phyloP scores from a whole-genome alignment of 2,329 filamentous ascomycete genomes.

The Ascochyta koolunga region DNA sequence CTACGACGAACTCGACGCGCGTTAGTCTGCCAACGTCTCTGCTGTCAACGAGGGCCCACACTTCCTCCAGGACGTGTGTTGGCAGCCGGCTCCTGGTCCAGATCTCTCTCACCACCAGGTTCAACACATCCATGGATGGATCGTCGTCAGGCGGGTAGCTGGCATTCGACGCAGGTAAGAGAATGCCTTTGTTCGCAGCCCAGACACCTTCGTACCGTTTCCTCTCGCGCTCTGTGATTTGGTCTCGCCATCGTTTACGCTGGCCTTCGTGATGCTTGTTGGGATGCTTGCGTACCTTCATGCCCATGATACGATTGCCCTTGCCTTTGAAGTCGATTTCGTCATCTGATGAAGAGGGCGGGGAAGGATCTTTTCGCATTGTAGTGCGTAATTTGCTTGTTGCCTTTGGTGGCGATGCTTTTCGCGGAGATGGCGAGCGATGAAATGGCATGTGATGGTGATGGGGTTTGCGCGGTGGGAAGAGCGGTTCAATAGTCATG shows the following conservation, averaged over 20 bases:
- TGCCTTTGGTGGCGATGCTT: constrained; percentile 41
- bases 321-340: constrained; percentile 59
- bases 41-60: constrained; percentile 77
- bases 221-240: constrained; percentile 73
- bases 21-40: constrained; percentile 61
- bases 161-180: constrained; percentile 27
- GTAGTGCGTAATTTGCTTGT: constrained; percentile 68
- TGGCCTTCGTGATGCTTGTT: constrained; percentile 77
- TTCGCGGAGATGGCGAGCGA: constrained; percentile 47
- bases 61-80: constrained; percentile 70
- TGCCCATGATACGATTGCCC: constrained; percentile 62
- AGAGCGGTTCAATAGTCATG: constrained; percentile 44
- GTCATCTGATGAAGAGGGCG: constrained; percentile 60
- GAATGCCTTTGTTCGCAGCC: constrained; percentile 76
- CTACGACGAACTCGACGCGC: constrained; percentile 79
- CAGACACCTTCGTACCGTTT: constrained; percentile 84
- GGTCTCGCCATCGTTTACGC: constrained; percentile 76
- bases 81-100: constrained; percentile 75
- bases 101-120: constrained; percentile 75
- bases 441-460: constrained; percentile 45
- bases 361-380: constrained; percentile 60
- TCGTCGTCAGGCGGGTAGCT: constrained; percentile 21
- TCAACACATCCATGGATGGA: constrained; percentile 63
- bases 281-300: constrained; percentile 61
- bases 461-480: constrained; percentile 50